Evolutionary conservation across 495 filamentous ascomycete genomes (phyloP).

Genomic region (Saxophila tyrrhenica): DNA sequence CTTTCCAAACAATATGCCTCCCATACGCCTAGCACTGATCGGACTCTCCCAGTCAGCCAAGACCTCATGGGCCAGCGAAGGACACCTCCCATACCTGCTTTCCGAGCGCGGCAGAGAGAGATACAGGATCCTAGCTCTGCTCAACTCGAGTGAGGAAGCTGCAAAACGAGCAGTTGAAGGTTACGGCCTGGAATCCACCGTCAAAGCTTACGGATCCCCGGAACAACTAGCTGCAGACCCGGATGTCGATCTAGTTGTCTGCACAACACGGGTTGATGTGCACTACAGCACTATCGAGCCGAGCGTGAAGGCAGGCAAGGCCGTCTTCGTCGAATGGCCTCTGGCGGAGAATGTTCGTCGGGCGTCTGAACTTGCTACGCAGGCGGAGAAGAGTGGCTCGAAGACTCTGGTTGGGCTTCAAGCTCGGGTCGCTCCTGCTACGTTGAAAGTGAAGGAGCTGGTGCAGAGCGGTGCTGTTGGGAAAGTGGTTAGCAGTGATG

Average conservation of each 20-base stretch:
- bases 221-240: conserved; percentile 40
- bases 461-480: conserved; percentile 41
- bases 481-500: conserved; percentile 40
- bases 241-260: conserved; percentile 49
- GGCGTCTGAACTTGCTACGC: conserved; percentile 33
- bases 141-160: conserved; percentile 41
- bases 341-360: conserved; percentile 27
- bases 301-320: conserved; percentile 44
- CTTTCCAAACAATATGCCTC: too few relatives aligned
- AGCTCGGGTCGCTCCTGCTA: conserved; percentile 34
- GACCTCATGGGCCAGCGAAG: conserved; percentile 42
- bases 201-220: conserved; percentile 43
- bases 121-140: conserved; percentile 47
- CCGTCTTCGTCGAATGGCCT: conserved; percentile 50
- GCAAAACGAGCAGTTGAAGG: conserved; percentile 38
- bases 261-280: conserved; percentile 41
- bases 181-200: conserved; percentile 32
- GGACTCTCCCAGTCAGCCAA: conserved; percentile 41
- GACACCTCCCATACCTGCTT: conserved; percentile 47
- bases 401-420: conserved; percentile 44
- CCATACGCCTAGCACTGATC: conserved; percentile 45
- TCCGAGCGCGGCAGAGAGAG: conserved; percentile 23
- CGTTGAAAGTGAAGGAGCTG: conserved; percentile 36
- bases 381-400: conserved; percentile 29
- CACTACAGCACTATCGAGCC: conserved; percentile 40